Base-by-base conservation (phyloP, 495 filamentous ascomycete genomes). In the Bathelium albidoporum region DNA sequence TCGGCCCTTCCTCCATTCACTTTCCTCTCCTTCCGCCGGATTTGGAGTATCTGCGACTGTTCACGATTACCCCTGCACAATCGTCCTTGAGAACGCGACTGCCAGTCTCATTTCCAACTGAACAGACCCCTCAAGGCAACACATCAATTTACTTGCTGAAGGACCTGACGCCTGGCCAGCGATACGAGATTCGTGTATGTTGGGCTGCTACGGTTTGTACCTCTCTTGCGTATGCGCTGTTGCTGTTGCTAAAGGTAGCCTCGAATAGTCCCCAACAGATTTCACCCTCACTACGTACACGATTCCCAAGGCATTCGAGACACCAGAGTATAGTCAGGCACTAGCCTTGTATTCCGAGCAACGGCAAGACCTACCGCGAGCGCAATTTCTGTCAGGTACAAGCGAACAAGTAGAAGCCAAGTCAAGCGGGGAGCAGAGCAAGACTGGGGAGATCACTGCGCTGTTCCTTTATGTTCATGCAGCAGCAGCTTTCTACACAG, bases 111-210 rank as follows among this genome's bases (percentile, higher is more conserved):
- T 95, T 92, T 69, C 87, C 90, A 10, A 82, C 74, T 9, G 52
- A 72, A 1, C 68, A 74, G 7, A 70, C 75, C 3, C 80, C 79
- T n/a, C 63, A 77, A 4, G 91, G 90, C 7, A 76, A 79, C 24
- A 76, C 86, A 32, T 86, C 90, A 43, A 97, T 94, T 94, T 83
- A 89, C 67, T 78, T 93, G 34, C 82, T 98, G n/a, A 82, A 91
- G 61, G 75, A 82, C n/a, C 80, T 98, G 59, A 79, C 73, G 22
- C 80, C 84, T 22, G 82, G 84, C 11, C 87, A 88, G 69, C 83
- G 92, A 64, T 96, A 97, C 78, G 94, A 98, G 78, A 84, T 96
- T 34, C 83, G 94, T 26, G 80, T 97, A 65, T 98, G 94, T 75
- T 98, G 94, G 94, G 79, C 89, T 66, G 94, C 94, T 49, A 95